Evolutionary conservation across 1,284 basidiomycete species (phyloP), one percentile per base, ranked within the genome.

Genomic region (Ustilago nuda): DNA sequence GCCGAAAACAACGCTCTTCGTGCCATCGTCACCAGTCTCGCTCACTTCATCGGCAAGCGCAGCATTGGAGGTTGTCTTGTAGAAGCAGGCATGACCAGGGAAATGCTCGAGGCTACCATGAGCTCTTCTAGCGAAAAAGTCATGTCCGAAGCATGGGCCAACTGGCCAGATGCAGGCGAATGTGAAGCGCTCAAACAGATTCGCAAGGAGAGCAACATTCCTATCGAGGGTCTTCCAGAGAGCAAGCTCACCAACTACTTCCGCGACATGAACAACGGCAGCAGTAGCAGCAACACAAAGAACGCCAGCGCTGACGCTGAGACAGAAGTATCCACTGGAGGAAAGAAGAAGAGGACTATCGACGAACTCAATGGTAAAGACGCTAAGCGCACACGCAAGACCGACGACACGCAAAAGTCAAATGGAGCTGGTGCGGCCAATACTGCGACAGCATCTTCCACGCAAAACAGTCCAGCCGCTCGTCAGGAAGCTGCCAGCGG

Each of bases 1-100:
- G 59, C 70, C 35, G 82, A 84, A 58, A 84, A 84, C 72, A 82
- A 81, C 70, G 66, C 67, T 36, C 66, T 84, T 3, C 77, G 82
- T 23, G 41, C 46, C 41, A 71, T 84, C 17, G 68, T 82, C 30
- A 67, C 61, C 39, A 73, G 59, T 13, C 73, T 84, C 12, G 71
- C 79, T 5, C 56, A 68, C 12, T 84, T 84, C 61, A 79, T 82
- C 51, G 82, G 82, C 13, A 62, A 68, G 3, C 66, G 66, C 15
- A 60, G 45, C 54, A 73, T 82, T 30, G 82, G 79, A 30, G 81
- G 81, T 6, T 75, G 73, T 19, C 60, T 80, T 43, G 69, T 68
- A 30, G 72, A 77, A 33, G 53, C 67, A 4, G 81, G 80, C 30
- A 61, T 81, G 51, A 63, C 65, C n/a, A 39, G 73, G 12, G 63